Percentiles rank a stretch among this genome's conserved stretches.
phyloP scores from a whole-genome alignment of 2,329 filamentous ascomycete species.

The Colletotrichum eleusines region DNA sequence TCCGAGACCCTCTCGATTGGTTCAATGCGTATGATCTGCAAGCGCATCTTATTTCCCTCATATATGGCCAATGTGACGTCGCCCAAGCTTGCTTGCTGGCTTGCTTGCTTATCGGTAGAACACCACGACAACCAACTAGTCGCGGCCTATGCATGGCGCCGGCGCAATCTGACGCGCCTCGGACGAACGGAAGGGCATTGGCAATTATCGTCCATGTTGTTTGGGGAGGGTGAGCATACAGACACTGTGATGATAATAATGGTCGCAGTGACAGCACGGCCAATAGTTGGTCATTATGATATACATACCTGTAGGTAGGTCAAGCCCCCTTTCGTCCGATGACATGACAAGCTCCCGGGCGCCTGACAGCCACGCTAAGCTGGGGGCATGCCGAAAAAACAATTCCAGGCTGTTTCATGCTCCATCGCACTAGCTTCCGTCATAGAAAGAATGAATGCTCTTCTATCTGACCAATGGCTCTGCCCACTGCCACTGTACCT shows the following conservation, averaged over 20 bases:
- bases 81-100: slow-evolving; percentile 5
- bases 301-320: no score
- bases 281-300: slow-evolving; percentile 22
- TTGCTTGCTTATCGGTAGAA: not conserved
- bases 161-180: not conserved
- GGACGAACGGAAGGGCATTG: slow-evolving; percentile 1
- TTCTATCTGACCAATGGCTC: slow-evolving; percentile 19
- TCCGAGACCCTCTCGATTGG: not conserved
- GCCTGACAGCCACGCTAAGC: slow-evolving; percentile 30
- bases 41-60: not conserved
- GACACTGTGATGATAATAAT: not conserved
- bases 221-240: not conserved
- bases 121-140: not conserved
- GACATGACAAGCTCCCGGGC: slow-evolving; percentile 28
- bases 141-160: slow-evolving; percentile 11
- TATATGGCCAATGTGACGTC: not conserved
- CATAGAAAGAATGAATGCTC: not conserved
- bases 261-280: slow-evolving; percentile 8
- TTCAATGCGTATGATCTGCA: not conserved
- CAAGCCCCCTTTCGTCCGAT: slow-evolving; percentile 35
- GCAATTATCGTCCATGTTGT: not conserved
- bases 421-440: slow-evolving; percentile 12
- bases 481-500: not conserved
- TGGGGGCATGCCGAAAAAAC: slow-evolving; percentile 29
- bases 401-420: slow-evolving; percentile 35